These are phyloP conservation scores for Hypoxylon sp. DNA, from an alignment of 2,329 filamentous ascomycete genomes.

Conservation along the genomic window DNA sequence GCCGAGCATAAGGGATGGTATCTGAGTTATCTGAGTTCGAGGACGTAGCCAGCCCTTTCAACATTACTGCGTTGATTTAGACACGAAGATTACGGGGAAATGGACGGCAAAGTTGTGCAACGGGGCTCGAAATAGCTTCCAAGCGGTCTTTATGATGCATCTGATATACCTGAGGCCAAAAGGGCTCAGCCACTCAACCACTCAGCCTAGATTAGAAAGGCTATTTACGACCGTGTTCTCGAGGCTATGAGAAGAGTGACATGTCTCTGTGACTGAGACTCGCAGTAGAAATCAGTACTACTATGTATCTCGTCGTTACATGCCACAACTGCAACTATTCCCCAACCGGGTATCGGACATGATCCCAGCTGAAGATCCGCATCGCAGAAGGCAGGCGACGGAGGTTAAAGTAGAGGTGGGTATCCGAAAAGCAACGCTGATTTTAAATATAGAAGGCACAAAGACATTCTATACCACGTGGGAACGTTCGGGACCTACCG, in stretches of 20 bases:
- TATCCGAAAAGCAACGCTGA: neutral
- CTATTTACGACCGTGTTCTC: too few relatives aligned
- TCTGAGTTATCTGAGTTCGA: neutral
- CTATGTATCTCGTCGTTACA: too few relatives aligned
- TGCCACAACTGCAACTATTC: too few relatives aligned
- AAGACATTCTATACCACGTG: neutral
- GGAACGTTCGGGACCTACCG: neutral
- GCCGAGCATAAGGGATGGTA: neutral
- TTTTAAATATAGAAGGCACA: neutral
- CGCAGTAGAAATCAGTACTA: too few relatives aligned
- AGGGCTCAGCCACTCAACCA: neutral
- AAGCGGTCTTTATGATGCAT: neutral
- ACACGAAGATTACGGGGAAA: neutral
- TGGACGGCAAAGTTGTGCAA: neutral
- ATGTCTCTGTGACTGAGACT: too few relatives aligned
- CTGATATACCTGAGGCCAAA: neutral
- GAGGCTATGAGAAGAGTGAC: too few relatives aligned
- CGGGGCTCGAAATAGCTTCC: neutral
- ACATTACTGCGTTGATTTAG: neutral
- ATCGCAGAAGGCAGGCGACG: neutral
- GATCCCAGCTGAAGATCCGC: neutral
- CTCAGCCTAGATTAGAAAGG: too few relatives aligned
- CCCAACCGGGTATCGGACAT: too few relatives aligned
- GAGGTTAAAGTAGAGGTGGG: neutral
- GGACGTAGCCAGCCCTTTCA: neutral